A percentile compares a stretch with the other conserved stretches of the same genome.
Conservation (phyloP, 352 stramenopile species). For the Pythium chondricola region DNA sequence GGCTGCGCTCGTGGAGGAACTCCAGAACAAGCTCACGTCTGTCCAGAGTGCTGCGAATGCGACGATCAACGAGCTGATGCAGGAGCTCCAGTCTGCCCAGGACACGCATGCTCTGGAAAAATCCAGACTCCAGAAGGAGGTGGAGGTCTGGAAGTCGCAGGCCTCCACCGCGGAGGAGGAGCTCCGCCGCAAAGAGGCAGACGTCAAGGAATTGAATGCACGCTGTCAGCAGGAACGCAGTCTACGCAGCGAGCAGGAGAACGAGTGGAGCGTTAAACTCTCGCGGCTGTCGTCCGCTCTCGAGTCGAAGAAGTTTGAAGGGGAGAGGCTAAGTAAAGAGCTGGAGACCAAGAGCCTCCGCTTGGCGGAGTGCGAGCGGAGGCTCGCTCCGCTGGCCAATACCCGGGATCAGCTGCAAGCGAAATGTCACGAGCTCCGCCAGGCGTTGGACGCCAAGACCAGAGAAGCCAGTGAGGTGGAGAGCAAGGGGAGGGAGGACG, state of each 20-base stretch:
- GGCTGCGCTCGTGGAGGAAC: constrained; percentile 34
- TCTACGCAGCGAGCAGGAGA: constrained; percentile 22
- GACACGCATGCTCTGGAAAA: constrained; percentile 53
- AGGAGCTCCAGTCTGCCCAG: constrained; percentile 49
- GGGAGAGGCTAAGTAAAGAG: constrained; percentile 47
- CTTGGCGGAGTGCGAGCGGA: constrained; percentile 50
- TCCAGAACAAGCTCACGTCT: constrained; percentile 61
- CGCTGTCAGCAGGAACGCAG: constrained; percentile 24
- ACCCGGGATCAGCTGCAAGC: constrained; percentile 47
- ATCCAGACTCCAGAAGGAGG: constrained; percentile 41
- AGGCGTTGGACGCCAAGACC: constrained; percentile 39
- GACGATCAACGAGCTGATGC: constrained; percentile 69
- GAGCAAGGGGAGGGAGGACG: constrained; percentile 43
- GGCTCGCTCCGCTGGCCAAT: constrained; percentile 37
- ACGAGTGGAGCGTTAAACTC: constrained; percentile 27
- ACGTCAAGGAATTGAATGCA: constrained; percentile 32
- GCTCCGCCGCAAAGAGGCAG: constrained; percentile 29
- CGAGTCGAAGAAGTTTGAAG: constrained; percentile 59
- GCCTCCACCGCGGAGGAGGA: constrained; percentile 42
- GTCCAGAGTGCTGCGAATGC: constrained; percentile 72
- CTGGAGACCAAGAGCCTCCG: constrained; percentile 39
- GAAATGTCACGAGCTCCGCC: constrained; percentile 53
- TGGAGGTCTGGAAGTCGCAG: constrained; percentile 29
- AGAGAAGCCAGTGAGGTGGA: constrained; percentile 47
- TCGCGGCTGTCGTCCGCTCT: constrained; percentile 22